Evolutionary conservation across 192 early-diverging fungal species (phyloP).

Genomic region (Podochytrium sp.): DNA sequence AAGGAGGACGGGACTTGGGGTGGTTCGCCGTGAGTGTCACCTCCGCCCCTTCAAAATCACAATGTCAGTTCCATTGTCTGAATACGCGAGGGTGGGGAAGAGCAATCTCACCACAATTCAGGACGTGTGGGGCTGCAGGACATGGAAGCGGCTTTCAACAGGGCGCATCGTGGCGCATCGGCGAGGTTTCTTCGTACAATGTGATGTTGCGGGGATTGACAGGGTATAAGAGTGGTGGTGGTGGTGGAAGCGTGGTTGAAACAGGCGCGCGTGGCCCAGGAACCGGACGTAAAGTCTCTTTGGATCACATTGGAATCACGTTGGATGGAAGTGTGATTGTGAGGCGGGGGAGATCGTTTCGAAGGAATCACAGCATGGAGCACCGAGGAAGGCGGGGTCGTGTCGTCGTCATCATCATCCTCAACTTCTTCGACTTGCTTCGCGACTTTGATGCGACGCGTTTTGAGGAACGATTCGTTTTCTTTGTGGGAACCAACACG

Average conservation of each 20-base stretch:
- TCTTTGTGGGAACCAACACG: neutral
- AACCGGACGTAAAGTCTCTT: neutral
- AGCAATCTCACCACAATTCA: neutral
- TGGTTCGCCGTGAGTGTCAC: neutral
- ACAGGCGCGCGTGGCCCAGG: neutral
- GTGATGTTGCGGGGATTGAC: neutral
- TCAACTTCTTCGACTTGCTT: too few species aligned
- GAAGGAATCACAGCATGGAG: too few species aligned
- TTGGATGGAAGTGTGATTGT: too few species aligned
- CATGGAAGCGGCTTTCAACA: neutral
- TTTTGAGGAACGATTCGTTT: neutral
- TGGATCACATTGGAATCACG: too few species aligned
- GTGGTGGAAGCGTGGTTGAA: neutral
- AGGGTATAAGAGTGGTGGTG: neutral
- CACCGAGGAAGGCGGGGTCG: neutral
- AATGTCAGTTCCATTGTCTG: too few species aligned
- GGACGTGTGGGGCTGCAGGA: neutral
- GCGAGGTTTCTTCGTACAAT: neutral
- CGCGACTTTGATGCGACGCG: too few species aligned
- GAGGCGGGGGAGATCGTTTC: too few species aligned
- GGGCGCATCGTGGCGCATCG: neutral
- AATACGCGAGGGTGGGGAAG: too few species aligned
- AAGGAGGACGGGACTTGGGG: neutral
- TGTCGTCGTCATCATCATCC: neutral
- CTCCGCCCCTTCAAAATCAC: conserved; percentile 8